Evolutionary conservation across 129 eudicot species (phyloP).

Genomic region (Chrysanthemum makinoi): DNA sequence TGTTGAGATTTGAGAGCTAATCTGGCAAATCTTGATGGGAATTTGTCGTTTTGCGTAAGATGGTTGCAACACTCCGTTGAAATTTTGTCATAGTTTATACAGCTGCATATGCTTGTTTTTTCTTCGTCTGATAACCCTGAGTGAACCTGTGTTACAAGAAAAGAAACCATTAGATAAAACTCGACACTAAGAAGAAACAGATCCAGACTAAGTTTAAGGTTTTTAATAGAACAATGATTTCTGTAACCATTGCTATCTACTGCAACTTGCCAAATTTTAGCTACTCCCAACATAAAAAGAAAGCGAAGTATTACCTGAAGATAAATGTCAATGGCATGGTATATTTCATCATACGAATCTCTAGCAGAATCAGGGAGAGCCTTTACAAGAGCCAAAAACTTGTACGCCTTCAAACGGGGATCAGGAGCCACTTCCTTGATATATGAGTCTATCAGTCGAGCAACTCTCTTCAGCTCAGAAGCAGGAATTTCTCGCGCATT

Average conservation of each 20-base stretch:
- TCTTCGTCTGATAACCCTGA: constrained; percentile 62
- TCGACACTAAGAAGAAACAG: too few species aligned
- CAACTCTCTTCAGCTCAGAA: constrained; percentile 47
- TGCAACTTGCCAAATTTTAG: neutral
- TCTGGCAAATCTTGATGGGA: constrained; percentile 53
- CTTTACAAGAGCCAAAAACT: constrained; percentile 52
- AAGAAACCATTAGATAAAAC: neutral
- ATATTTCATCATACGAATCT: constrained; percentile 58
- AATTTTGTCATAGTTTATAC: constrained; percentile 60
- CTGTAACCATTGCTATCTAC: neutral
- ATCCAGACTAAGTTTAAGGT: too few species aligned
- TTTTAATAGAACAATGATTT: neutral
- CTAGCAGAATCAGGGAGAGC: constrained; percentile 71
- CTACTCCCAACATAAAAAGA: neutral
- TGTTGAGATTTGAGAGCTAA: constrained; percentile 65
- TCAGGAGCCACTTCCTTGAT: constrained; percentile 90
- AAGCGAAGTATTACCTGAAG: constrained; percentile 49
- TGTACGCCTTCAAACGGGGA: constrained; percentile 61
- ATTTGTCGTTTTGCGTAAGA: constrained; percentile 54
- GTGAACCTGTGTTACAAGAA: constrained; percentile 44
- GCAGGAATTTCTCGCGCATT: constrained; percentile 25
- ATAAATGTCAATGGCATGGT: constrained; percentile 62
- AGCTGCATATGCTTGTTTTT: constrained; percentile 49
- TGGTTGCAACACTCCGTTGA: constrained; percentile 57
- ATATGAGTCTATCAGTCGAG: constrained; percentile 54